phyloP scores from a whole-genome alignment of 306 rosid species.

The Sindora glabra region DNA sequence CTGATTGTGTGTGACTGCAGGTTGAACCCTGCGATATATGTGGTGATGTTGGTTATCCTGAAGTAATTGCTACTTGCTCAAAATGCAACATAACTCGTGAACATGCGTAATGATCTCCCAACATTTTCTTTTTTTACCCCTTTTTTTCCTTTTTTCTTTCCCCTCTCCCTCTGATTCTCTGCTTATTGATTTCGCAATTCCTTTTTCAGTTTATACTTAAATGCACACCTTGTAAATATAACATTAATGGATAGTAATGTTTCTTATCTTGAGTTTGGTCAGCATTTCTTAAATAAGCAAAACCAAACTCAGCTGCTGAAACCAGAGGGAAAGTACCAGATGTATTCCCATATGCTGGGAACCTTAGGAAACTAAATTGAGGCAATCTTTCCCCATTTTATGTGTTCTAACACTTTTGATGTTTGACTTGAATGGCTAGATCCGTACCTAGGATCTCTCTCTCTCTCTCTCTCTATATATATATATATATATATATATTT shows the following conservation, averaged over 20 bases:
- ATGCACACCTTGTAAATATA: neutral
- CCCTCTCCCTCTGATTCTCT: neutral
- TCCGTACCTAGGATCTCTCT: too few relatives aligned
- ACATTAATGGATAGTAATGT: too few relatives aligned
- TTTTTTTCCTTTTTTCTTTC: neutral
- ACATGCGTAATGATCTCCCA: constrained; percentile 46
- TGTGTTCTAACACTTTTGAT: too few relatives aligned
- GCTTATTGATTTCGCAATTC: neutral
- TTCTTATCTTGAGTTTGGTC: too few relatives aligned
- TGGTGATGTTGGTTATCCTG: constrained; percentile 31
- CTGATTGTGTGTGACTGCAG: constrained; percentile 29
- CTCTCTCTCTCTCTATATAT: too few relatives aligned
- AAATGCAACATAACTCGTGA: constrained; percentile 36
- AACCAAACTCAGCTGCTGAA: too few relatives aligned
- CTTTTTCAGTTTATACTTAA: neutral
- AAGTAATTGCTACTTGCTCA: constrained; percentile 30
- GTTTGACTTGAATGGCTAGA: too few relatives aligned
- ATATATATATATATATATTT: too few relatives aligned
- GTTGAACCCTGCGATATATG: constrained; percentile 44
- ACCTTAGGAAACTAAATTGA: neutral
- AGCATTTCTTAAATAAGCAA: too few relatives aligned
- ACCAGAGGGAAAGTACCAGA: too few relatives aligned
- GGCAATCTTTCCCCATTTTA: neutral
- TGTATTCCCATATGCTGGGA: too few relatives aligned
- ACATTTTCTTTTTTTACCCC: neutral